Evolutionary conservation across 2,329 filamentous ascomycete species (phyloP).

Genomic region (Epicoccum sorghinum): DNA sequence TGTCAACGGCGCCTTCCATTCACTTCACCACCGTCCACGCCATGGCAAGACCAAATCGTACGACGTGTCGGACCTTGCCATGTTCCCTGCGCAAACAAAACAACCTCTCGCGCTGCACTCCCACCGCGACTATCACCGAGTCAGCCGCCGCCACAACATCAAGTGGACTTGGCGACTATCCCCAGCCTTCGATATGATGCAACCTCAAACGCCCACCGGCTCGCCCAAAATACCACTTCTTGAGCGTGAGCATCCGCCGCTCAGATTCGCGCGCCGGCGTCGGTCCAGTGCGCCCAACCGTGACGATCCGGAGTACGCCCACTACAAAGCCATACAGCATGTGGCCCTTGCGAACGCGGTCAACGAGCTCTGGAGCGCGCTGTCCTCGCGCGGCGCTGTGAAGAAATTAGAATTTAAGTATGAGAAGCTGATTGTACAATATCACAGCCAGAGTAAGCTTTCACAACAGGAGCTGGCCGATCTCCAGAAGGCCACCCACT

Average conservation of each 20-base stretch:
- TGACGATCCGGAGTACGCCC: constrained; percentile 31
- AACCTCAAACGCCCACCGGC: constrained; percentile 23
- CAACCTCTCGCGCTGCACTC: constrained; percentile 1
- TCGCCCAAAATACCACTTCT: constrained; percentile 32
- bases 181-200: constrained; percentile 4
- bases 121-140: constrained; percentile 9
- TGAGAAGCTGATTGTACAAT: constrained; percentile 42
- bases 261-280: constrained; percentile 43
- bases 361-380: constrained; percentile 29
- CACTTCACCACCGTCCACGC: constrained; percentile 15
- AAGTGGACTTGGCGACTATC: constrained; percentile 4
- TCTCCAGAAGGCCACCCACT: constrained; percentile 95
- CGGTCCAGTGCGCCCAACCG: constrained; percentile 27
- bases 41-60: constrained; percentile 3
- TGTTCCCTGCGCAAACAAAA: constrained; percentile 13
- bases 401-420: constrained; percentile 32
- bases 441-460: constrained; percentile 90
- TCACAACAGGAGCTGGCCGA: constrained; percentile 94
- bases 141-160: constrained; percentile 7
- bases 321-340: constrained; percentile 31
- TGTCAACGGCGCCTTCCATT: constrained; percentile 26
- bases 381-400: constrained; percentile 30
- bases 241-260: constrained; percentile 27
- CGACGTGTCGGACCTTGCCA: constrained; percentile 8
- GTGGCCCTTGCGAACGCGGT: constrained; percentile 36